A percentile compares a stretch with the other conserved stretches of the same genome.
Evolutionary conservation across 2,329 filamentous ascomycete genomes (phyloP).

Genomic region (Bipolaris sorokiniana): DNA sequence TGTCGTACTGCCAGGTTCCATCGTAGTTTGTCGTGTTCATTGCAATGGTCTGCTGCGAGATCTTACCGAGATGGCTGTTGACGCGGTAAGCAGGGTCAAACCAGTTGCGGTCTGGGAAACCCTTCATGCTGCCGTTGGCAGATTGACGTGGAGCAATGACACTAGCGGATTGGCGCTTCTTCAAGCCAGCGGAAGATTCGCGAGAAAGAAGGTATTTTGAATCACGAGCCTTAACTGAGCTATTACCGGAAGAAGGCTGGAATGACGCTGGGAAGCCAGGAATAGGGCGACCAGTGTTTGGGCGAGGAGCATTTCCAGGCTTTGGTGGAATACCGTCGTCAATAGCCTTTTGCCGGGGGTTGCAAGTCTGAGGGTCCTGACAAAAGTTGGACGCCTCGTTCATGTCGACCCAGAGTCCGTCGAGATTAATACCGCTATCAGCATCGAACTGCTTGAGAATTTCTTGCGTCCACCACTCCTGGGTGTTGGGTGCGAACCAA

Average conservation of each 20-base stretch:
- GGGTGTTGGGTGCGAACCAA: slow-evolving; percentile 72
- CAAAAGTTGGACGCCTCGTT: slow-evolving; percentile 51
- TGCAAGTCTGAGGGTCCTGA: slow-evolving; percentile 53
- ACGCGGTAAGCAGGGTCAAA: slow-evolving; percentile 70
- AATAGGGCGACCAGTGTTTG: slow-evolving; percentile 65
- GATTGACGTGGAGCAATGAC: slow-evolving; percentile 18
- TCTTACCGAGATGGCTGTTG: slow-evolving; percentile 62
- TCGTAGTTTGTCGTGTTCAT: slow-evolving; percentile 73
- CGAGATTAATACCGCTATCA: slow-evolving; percentile 72
- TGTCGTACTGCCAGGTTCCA: slow-evolving; percentile 73
- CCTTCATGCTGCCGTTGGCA: slow-evolving; percentile 54
- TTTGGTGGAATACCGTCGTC: slow-evolving; percentile 62
- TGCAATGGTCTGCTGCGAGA: slow-evolving; percentile 61
- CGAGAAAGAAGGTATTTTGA: neutral
- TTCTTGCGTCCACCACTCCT: slow-evolving; percentile 72
- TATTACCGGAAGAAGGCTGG: slow-evolving; percentile 58
- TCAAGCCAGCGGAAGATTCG: neutral
- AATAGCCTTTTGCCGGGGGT: slow-evolving; percentile 47
- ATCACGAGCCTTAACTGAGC: slow-evolving; percentile 13
- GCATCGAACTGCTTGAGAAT: slow-evolving; percentile 69
- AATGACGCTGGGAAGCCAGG: slow-evolving; percentile 73
- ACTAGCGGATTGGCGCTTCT: neutral
- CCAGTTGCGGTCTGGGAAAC: slow-evolving; percentile 67
- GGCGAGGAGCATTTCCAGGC: slow-evolving; percentile 60
- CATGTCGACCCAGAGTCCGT: slow-evolving; percentile 68